Percentiles rank a stretch among this genome's conserved stretches.
These are phyloP conservation scores for Grosmannia penicillata DNA, from an alignment of 2,329 filamentous ascomycete species.

Conservation along the genomic window DNA sequence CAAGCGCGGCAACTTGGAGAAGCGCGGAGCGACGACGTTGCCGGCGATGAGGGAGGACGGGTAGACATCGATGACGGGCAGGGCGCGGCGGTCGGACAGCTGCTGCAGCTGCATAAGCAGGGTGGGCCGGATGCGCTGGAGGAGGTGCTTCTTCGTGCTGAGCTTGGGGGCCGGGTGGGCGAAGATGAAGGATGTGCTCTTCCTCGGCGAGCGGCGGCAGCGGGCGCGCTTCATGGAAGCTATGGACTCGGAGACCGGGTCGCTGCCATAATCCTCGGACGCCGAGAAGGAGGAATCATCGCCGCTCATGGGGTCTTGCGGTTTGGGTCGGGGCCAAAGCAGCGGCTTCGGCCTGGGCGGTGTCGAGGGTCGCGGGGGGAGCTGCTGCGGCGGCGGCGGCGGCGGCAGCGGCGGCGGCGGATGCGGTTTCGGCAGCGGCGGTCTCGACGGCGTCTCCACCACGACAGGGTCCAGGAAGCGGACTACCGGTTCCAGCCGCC, in stretches of 20 bases:
- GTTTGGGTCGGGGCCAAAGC: slow-evolving; percentile 3
- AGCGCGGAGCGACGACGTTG: slow-evolving; percentile 39
- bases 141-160: slow-evolving; percentile 45
- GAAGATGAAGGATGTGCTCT: slow-evolving; percentile 49
- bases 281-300: slow-evolving; percentile 32
- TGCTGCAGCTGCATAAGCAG: slow-evolving; percentile 59
- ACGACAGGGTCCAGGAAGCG: slow-evolving; percentile 27
- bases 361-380: not conserved
- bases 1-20: slow-evolving; percentile 47
- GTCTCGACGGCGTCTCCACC: slow-evolving; percentile 11
- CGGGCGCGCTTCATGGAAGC: slow-evolving; percentile 22
- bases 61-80: slow-evolving; percentile 59
- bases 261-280: slow-evolving; percentile 28
- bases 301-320: slow-evolving; percentile 25
- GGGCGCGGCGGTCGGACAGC: slow-evolving; percentile 45
- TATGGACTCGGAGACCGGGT: slow-evolving; percentile 17
- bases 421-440: not conserved
- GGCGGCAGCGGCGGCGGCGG: slow-evolving; percentile 1
- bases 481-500: slow-evolving; percentile 23
- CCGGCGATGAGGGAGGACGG: slow-evolving; percentile 46
- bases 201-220: slow-evolving; percentile 25
- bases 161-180: slow-evolving; percentile 51
- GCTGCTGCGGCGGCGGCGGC: not conserved
- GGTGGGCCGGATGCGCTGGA: slow-evolving; percentile 52
- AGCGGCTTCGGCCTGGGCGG: slow-evolving; percentile 2